Evolutionary conservation across 768 basidiomycete species (phyloP).

Genomic region (Lactarius evosmus): DNA sequence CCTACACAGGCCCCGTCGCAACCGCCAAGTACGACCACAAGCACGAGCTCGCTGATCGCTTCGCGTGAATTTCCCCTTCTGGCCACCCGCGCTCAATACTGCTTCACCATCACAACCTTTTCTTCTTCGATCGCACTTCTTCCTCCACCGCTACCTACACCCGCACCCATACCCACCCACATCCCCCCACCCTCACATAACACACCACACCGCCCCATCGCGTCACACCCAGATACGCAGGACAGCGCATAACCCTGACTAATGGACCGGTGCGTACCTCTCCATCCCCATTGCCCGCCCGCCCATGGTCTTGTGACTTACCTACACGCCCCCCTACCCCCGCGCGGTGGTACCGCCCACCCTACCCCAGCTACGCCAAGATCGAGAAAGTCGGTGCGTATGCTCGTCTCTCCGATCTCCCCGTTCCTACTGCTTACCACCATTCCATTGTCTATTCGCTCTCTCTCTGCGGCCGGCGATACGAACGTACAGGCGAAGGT

Average conservation of each 20-base stretch:
- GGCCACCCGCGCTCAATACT: neutral
- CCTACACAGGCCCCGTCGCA: neutral
- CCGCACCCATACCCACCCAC: neutral
- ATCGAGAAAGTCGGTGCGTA: slow-evolving; percentile 96
- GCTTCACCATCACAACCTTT: neutral
- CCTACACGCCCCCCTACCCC: neutral
- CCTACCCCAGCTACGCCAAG: slow-evolving; percentile 75
- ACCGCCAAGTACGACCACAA: neutral
- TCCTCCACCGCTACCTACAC: neutral
- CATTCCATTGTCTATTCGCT: too few species aligned
- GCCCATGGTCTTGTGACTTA: neutral
- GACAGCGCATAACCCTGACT: neutral
- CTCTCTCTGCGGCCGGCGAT: too few species aligned
- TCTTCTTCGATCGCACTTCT: neutral
- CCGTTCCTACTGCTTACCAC: neutral
- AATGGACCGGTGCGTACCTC: slow-evolving; percentile 25
- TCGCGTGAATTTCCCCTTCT: slow-evolving; percentile 1
- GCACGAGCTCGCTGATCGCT: neutral
- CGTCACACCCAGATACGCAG: too few species aligned
- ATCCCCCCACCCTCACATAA: neutral
- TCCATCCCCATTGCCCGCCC: neutral
- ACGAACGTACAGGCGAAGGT: slow-evolving; percentile 49
- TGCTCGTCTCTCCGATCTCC: neutral
- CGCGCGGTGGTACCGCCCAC: neutral
- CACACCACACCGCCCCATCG: neutral